Base-by-base conservation (phyloP, 1,139 yeast genomes). In the Suhomyces choctaworum region DNA sequence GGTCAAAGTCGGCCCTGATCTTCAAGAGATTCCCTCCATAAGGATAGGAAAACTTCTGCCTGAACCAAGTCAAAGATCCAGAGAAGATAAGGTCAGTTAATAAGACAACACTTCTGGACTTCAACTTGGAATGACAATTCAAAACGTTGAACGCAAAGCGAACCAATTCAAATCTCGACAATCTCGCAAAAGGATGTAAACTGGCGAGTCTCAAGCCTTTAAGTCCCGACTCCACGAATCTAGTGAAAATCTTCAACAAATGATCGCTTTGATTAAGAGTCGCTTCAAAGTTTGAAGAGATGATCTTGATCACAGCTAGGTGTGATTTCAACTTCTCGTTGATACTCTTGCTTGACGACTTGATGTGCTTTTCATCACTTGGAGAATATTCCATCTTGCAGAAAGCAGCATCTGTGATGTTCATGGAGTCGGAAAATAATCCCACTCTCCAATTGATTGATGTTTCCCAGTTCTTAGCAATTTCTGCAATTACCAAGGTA, bases 361-460 rank as follows among this genome's bases (percentile, higher is more conserved):
- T 70, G 47, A 78, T 80, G 7, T 26, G 12, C n/a, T 37, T 37
- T 16, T 14, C 12, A 60, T 85, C 82, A 34, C 95, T 80, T 11
- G 98, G 97, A 1, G 89, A 69, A 53, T 94, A 94, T 48, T 87
- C 95, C 98, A 92, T 92, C 41, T 70, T 73, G 44, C 75, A 65
- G 52, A 70, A 83, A 40, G 82, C 88, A 6, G 95, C 83, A 32
- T 70, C 69, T 1, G 52, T 53, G n/a, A 79, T 57, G 55, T 89
- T 95, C 47, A 66, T 62, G 4, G 62, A 54, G n/a, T 66, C 70
- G 7, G 82, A 76, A 54, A 76, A 92, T 8, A 92, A 60, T 2
- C 97, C 97, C 31, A 66, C 66, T 12, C 66, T 64, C 25, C 70
- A 64, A 27, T 73, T 71, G 30, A 88, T 77, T 1, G 90, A 75